Conservation (phyloP, 2,329 filamentous ascomycete genomes). For the Truncatella angustata region DNA sequence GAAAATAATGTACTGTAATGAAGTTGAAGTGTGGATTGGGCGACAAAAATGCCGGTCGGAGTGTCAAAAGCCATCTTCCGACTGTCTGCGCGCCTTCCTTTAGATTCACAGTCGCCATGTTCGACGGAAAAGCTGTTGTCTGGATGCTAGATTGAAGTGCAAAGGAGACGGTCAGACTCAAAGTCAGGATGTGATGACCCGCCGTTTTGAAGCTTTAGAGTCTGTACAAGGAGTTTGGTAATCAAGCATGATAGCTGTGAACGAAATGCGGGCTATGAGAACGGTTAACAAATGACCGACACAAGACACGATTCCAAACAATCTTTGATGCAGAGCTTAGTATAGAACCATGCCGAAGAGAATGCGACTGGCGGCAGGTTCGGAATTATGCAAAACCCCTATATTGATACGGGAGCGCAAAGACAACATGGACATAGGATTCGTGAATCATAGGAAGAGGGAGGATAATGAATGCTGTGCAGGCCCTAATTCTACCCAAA, state of each 20-base stretch:
- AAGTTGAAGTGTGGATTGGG: conserved; percentile 74
- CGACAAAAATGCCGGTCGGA: conserved; percentile 57
- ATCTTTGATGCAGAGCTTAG: background rate
- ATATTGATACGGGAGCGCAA: no score
- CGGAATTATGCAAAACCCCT: no score
- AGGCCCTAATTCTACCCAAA: no score
- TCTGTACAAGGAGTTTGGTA: background rate
- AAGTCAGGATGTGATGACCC: conserved; percentile 1
- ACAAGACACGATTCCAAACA: background rate
- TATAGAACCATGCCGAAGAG: no score
- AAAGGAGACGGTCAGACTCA: background rate
- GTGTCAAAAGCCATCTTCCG: conserved; percentile 42
- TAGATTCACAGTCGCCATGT: conserved; percentile 25
- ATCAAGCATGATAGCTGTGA: conserved; percentile 13
- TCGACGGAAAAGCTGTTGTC: background rate
- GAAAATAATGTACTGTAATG: conserved; percentile 79
- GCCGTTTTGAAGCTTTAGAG: background rate
- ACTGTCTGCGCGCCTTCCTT: conserved; percentile 29
- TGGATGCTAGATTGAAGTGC: no score
- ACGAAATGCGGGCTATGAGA: conserved; percentile 8
- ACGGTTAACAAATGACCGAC: background rate
- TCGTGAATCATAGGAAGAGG: no score
- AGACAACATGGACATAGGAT: no score
- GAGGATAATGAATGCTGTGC: no score
- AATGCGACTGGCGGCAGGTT: no score